phyloP scores from a whole-genome alignment of 2,329 filamentous ascomycete species.

The Penicillium brasilianum region DNA sequence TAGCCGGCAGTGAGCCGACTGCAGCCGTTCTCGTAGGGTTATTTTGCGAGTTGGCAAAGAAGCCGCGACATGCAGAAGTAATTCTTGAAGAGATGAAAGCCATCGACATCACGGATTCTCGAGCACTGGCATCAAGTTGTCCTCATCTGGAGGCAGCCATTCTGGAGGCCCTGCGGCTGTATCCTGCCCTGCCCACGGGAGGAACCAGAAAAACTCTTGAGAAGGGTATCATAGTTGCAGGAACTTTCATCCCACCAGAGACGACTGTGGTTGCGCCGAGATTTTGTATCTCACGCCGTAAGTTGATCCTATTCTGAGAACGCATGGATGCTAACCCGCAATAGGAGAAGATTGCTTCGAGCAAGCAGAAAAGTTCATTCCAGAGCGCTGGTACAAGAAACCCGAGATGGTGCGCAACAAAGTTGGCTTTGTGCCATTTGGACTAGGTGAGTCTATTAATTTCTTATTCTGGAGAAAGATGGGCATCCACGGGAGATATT shows the following conservation, averaged over 20 bases:
- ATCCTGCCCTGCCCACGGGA: conserved; percentile 22
- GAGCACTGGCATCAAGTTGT: conserved; percentile 7
- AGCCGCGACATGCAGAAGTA: conserved; percentile 8
- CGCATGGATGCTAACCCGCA: neutral
- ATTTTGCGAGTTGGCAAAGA: conserved; percentile 13
- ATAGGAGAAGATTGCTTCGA: conserved; percentile 22
- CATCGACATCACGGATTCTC: conserved; percentile 12
- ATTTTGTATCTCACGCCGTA: conserved; percentile 23
- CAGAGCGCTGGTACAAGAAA: conserved; percentile 25
- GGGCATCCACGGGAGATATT: neutral
- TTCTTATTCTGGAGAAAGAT: neutral
- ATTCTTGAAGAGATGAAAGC: conserved; percentile 16
- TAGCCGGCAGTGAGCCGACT: conserved; percentile 20
- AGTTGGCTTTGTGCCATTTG: conserved; percentile 25
- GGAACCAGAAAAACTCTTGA: conserved; percentile 22
- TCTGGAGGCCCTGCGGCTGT: conserved; percentile 25
- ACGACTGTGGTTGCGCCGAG: conserved; percentile 26
- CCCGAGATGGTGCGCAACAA: conserved; percentile 24
- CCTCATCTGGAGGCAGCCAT: conserved; percentile 22
- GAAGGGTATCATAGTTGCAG: conserved; percentile 20
- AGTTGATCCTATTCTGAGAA: neutral
- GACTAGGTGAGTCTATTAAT: conserved; percentile 12
- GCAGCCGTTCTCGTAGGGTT: conserved; percentile 12
- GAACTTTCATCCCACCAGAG: conserved; percentile 22
- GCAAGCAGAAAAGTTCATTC: conserved; percentile 22